Percentiles rank a stretch among this genome's conserved stretches.
Conservation (phyloP, 1,284 basidiomycete genomes). For the Moesziomyces sp. region DNA sequence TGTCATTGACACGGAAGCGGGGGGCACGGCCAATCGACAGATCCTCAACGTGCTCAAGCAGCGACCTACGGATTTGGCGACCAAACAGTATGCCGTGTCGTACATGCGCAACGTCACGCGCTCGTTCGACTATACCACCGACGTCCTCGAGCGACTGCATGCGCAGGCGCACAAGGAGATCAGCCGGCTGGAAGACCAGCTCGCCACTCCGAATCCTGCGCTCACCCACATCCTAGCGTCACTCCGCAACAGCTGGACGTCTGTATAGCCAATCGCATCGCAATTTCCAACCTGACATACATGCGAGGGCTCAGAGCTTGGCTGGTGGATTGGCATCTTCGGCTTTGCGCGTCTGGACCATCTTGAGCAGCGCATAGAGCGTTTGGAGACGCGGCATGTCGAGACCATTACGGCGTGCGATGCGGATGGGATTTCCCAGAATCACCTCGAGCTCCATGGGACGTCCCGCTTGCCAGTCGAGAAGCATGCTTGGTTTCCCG, state of each 20-base stretch:
- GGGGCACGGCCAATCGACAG: slow-evolving; percentile 40
- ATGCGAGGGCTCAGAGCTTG: slow-evolving; percentile 8
- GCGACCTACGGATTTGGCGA: slow-evolving; percentile 57
- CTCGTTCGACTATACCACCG: slow-evolving; percentile 62
- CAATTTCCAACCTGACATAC: no score
- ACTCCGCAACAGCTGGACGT: slow-evolving; percentile 41
- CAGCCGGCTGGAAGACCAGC: slow-evolving; percentile 25
- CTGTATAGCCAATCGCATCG: slow-evolving; percentile 1
- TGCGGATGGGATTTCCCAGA: slow-evolving; percentile 64
- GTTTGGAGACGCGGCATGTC: slow-evolving; percentile 69
- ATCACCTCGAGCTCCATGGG: slow-evolving; percentile 70
- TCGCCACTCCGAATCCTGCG: slow-evolving; percentile 36
- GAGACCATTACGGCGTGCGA: slow-evolving; percentile 66
- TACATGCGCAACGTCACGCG: slow-evolving; percentile 61
- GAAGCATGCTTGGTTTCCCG: slow-evolving; percentile 69
- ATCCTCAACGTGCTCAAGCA: slow-evolving; percentile 63
- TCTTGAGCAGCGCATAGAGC: slow-evolving; percentile 69
- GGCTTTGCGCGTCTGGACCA: slow-evolving; percentile 62
- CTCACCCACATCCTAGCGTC: slow-evolving; percentile 52
- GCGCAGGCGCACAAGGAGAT: slow-evolving; percentile 52
- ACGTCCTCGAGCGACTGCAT: slow-evolving; percentile 55
- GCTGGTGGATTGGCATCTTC: slow-evolving; percentile 27
- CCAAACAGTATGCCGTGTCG: slow-evolving; percentile 61
- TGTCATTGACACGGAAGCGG: slow-evolving; percentile 1
- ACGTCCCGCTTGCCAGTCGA: slow-evolving; percentile 68